These are phyloP conservation scores for Colletotrichum eleusines DNA, from an alignment of 2,329 filamentous ascomycete species.

Conservation along the genomic window DNA sequence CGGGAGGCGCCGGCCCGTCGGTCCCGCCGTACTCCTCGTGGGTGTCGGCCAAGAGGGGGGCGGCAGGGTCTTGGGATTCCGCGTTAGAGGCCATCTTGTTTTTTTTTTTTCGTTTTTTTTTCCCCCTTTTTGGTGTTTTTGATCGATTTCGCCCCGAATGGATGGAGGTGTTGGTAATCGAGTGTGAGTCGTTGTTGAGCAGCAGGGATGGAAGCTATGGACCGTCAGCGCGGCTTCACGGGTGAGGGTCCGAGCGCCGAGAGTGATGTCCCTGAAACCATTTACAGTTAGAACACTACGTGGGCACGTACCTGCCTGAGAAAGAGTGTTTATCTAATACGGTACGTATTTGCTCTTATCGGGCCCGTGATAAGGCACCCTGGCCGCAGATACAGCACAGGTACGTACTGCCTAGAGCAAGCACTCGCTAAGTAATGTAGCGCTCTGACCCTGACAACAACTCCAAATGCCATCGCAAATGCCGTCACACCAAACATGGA, in stretches of 20 bases:
- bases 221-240: background rate
- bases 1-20: conserved; percentile 22
- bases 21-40: conserved; percentile 32
- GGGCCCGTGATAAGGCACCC: too few species aligned
- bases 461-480: background rate
- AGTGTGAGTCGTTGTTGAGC: conserved; percentile 8
- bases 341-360: background rate
- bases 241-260: background rate
- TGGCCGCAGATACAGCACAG: too few species aligned
- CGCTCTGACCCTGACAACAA: too few species aligned
- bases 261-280: background rate
- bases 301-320: too few species aligned
- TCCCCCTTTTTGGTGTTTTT: background rate
- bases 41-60: conserved; percentile 38
- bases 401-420: too few species aligned
- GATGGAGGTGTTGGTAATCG: conserved; percentile 15
- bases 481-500: background rate
- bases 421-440: too few species aligned
- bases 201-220: conserved; percentile 32
- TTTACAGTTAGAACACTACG: too few species aligned
- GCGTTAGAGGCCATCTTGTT: conserved; percentile 25
- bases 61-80: conserved; percentile 17
- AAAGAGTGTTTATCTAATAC: background rate
- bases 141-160: background rate
- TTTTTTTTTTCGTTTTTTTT: too few species aligned